Percentiles rank a stretch among this genome's conserved stretches.
These are phyloP conservation scores for Mycothermus thermophilus DNA, from an alignment of 495 filamentous ascomycete genomes.

Conservation along the genomic window DNA sequence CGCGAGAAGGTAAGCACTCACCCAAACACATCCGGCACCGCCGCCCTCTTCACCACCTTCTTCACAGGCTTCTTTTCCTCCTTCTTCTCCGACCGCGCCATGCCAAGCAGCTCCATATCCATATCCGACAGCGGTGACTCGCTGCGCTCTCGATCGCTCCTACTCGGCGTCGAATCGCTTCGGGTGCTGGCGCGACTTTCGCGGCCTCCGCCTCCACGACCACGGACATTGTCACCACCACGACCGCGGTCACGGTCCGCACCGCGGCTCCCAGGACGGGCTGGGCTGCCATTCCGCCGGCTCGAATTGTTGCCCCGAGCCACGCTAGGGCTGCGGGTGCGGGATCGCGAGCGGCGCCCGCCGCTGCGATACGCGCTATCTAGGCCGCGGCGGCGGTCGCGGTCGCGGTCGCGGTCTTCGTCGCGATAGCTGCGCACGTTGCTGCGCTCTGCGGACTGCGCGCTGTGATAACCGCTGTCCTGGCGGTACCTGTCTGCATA, in stretches of 20 bases:
- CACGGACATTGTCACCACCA: constrained; percentile 1
- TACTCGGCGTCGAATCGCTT: neutral
- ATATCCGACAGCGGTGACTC: constrained; percentile 15
- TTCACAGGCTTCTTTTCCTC: no score
- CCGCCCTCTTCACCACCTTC: no score
- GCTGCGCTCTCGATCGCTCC: constrained; percentile 10
- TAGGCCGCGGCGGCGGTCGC: no score
- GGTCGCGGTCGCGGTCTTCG: constrained; percentile 3
- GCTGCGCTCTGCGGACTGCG: constrained; percentile 12
- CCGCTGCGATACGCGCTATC: constrained; percentile 3
- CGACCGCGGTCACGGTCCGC: constrained; percentile 1
- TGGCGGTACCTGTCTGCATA: constrained; percentile 10
- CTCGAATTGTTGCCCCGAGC: constrained; percentile 1
- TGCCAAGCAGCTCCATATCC: constrained; percentile 15
- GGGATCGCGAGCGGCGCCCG: constrained; percentile 8
- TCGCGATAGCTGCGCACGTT: constrained; percentile 11
- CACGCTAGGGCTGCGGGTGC: constrained; percentile 1
- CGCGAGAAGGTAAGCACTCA: no score
- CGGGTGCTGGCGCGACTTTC: no score
- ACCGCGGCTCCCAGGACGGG: constrained; percentile 1
- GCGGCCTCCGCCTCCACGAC: no score
- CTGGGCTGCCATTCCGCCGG: neutral
- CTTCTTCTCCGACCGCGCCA: no score
- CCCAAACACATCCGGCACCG: no score
- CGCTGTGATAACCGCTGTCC: constrained; percentile 23